Base-by-base conservation (phyloP, 2,329 filamentous ascomycete genomes). In the Rutstroemia sp. region DNA sequence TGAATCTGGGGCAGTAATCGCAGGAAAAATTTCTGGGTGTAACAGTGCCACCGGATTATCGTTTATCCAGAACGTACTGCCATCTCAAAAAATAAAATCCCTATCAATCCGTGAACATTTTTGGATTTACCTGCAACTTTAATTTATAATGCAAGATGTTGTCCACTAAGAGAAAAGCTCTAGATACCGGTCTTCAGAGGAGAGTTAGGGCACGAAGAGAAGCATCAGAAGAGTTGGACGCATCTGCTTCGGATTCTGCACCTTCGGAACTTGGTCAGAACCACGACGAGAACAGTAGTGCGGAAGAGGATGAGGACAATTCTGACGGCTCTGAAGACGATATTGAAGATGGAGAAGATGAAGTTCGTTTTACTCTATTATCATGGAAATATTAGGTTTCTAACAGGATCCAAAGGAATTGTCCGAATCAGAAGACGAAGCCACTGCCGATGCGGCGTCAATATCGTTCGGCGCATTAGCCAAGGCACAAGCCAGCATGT, bases 401-500 rank as follows among this genome's bases (percentile, higher is more conserved):
- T 42, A 51, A 42, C 39, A 42, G 7, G 53, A 62, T 30, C 25
- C 64, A 59, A 59, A 59, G 12, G 56, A 51, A 21, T 57, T 54
- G 30, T 61, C 64, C 4, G 58, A 61, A 14, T 52, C 61, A 34
- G 61, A 63, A 56, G 51, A 55, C 8, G 46, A 44, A 44, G 8
- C 44, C 25, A 50, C 57, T 5, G 61, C 64, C 42, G 65, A 67
- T 48, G 72, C 78, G 46, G 75, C 81, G 8, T 76, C 78, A 59
- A 83, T 96, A 62, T 94, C 91, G 23, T 96, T 97, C 67, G 92
- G 91, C 60, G 88, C 89, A n/a, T 77, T 96, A 42, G 89, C 89
- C 61, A 89, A 89, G 76, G 92, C 91, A 1, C 89, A 95, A 74
- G 85, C 85, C 40, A 80, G 83, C 0, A 73, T 95, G 52, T 68